Base-by-base conservation (phyloP, 345 rosid genomes). In the Eucalyptus shirleyi region DNA sequence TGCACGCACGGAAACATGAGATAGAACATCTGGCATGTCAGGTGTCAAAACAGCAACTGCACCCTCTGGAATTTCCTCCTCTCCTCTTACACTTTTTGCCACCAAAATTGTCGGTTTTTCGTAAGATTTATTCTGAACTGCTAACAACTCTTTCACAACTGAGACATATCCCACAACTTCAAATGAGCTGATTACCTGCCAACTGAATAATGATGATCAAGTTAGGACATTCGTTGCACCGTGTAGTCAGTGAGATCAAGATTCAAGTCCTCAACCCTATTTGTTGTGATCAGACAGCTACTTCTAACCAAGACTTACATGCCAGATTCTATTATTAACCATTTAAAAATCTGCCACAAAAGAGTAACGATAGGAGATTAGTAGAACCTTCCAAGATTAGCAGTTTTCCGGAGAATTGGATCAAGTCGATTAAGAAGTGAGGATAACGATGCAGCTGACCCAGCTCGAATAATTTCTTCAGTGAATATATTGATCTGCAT, bases 1-100 rank as follows among this genome's bases (percentile, higher is more conserved):
- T 91, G 99, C 99, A 89, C 99, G 95, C 88, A 98, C 99, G 89
- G 99, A 98, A 91, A 98, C 99, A 94, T 97, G 99, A 77, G 99
- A 98, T 77, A 98, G 90, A 88, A 98, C 99, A 94, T 98, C 99
- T 40, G 99, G 99, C 99, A 96, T 97, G 93, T 98, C 99, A 72
- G 99, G 98, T 23, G 99, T 98, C 93, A 98, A 93, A 91, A 98
- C 98, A 87, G 99, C 99, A 94, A 98, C 98, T 90, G 95, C 92
- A 89, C 99, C 99, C 91, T 94, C 98, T 80, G 99, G 99, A 92
- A 98, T 97, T 95, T 98, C 99, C 93, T 98, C 99, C 92, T 98
- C 99, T 90, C 99, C 99, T 92, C 92, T 97, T 88, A 98, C 99
- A 92, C 94, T 93, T 91, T 92, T 97, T 93, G 99, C 99, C 87